Conservation (phyloP, 192 early-diverging fungal species). For the Umbelopsis ramanniana region DNA sequence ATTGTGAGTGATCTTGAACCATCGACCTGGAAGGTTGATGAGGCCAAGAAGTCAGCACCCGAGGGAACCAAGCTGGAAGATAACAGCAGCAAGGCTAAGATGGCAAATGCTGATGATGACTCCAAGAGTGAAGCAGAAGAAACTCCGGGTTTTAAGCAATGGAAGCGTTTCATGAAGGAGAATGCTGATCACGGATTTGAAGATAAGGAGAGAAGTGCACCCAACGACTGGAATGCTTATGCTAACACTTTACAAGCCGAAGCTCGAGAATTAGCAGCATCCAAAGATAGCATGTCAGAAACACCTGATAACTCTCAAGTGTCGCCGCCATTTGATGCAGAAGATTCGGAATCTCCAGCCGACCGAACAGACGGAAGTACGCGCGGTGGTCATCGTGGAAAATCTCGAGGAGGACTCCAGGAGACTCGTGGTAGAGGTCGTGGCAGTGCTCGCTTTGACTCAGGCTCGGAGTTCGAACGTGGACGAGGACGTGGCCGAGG, state of each 20-base stretch:
- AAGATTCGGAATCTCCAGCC: not conserved
- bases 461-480: not conserved
- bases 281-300: no score
- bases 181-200: not conserved
- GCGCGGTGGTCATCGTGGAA: not conserved
- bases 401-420: not conserved
- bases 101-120: not conserved
- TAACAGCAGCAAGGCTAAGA: not conserved
- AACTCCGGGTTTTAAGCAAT: constrained; percentile 1
- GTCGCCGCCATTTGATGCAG: not conserved
- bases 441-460: not conserved
- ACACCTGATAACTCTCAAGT: not conserved
- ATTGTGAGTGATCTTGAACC: constrained; percentile 11
- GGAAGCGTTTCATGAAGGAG: constrained; percentile 10
- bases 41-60: not conserved
- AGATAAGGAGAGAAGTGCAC: constrained; percentile 6
- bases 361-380: not conserved
- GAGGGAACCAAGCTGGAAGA: not conserved
- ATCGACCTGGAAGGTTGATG: not conserved
- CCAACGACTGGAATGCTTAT: not conserved
- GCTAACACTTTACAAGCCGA: not conserved
- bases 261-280: not conserved
- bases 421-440: constrained; percentile 7
- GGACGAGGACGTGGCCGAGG: constrained; percentile 28
- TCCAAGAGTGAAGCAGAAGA: not conserved